Evolutionary conservation across 139 green algal species (phyloP).

Genomic region (Chlorella sp.): DNA sequence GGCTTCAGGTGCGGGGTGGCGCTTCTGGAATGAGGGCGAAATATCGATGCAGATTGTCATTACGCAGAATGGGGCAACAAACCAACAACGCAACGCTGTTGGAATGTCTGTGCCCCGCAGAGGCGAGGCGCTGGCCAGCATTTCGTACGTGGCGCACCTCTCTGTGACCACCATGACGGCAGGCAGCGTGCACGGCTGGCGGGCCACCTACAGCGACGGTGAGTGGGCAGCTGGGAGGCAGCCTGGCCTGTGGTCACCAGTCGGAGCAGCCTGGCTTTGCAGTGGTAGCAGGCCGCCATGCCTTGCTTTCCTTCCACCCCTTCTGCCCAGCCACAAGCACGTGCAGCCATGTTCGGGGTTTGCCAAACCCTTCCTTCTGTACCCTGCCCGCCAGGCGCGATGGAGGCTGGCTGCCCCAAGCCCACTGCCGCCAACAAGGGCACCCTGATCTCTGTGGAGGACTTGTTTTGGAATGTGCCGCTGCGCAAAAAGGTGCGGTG

Average conservation of each 20-base stretch:
- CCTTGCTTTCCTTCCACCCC: no score
- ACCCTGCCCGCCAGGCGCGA: conserved; percentile 43
- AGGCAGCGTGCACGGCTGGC: conserved; percentile 66
- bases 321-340: no score
- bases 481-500: conserved; percentile 63
- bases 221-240: not conserved
- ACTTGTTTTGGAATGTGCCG: conserved; percentile 97
- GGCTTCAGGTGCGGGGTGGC: not conserved
- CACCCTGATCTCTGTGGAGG: conserved; percentile 92
- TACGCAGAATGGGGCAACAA: no score
- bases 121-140: conserved; percentile 71
- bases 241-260: no score
- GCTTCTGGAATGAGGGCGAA: no score
- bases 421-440: conserved; percentile 82
- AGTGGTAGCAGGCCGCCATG: no score
- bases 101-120: not conserved
- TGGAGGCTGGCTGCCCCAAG: conserved; percentile 69
- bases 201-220: conserved; percentile 63
- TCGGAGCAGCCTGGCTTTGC: no score
- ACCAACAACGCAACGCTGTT: no score
- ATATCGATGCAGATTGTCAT: no score
- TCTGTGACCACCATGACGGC: conserved; percentile 92
- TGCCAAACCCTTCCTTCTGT: not conserved
- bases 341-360: not conserved
- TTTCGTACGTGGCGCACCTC: conserved; percentile 91